Evolutionary conservation across 2,329 filamentous ascomycete genomes (phyloP), one percentile per base, ranked within the genome.

Genomic region (Magnaporthiopsis incrustans): DNA sequence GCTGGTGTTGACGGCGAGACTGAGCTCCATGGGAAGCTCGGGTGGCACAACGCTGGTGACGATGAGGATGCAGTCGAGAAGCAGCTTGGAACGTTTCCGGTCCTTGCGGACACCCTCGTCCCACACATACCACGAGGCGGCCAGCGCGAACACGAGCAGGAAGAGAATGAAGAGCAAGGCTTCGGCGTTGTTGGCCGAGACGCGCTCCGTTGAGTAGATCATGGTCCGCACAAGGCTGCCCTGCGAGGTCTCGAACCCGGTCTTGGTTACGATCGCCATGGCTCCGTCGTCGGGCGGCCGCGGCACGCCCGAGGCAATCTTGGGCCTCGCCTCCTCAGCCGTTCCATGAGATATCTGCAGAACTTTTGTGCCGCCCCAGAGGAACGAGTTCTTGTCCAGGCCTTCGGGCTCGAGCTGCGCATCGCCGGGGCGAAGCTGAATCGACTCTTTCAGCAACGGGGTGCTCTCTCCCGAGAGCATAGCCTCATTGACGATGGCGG

Each of bases 401-500:
- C 91, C 95, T 71, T 98, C 94, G 1, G 91, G 83, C 64, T 99
- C 95, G 66, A 99, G 85, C 30, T 77, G 74, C 25, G 90, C 91
- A 70, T 98, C 89, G 26, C 83, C 84, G 7, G 95, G 93, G 67
- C 95, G 89, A 58, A 99, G 85, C 75, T 96, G 92, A 65, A 99
- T 82, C 0, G 95, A 99, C 71, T 99, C 95, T 78, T 99, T 99
- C 70, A 99, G 82, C 59, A 99, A 85, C 38, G 95, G 95, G 0
- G 96, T 99, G 75, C 94, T 98, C 79, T 99, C 95, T 67, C 95
- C 95, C 4, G 95, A 99, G 70, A 99, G 84, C 95, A 99, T 99
- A 67, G 96, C 96, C 78, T 99, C 95, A 78, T 99, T 99, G 71
- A 99, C 95, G 74, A 99, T 99, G 11, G 91, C 94, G 64, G 92